Base-by-base conservation (phyloP, 345 rosid species). In the Combretum micranthum region DNA sequence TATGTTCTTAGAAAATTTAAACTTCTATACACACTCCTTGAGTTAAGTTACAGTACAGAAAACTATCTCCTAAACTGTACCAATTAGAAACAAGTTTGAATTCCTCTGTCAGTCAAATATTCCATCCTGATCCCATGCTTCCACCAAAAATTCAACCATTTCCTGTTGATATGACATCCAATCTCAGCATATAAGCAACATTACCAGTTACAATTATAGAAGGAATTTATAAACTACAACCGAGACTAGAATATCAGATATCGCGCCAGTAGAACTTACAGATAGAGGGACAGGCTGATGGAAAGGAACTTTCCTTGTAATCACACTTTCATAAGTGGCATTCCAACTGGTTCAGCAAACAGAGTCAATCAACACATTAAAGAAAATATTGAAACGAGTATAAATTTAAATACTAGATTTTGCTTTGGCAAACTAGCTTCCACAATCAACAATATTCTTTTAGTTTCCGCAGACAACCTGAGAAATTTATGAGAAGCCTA, bases 121-220 rank as follows among this genome's bases (percentile, higher is more conserved):
- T 13, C 86, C 80, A 50, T 75, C 80, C 13, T 69, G 81, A 55
- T 81, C 83, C 86, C 83, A 75, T 8, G 77, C 69, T 48, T 75
- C 81, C 53, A 73, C 86, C 26, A 81, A 71, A 61, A 81, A 78
- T 53, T 78, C 83, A 42, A 81, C 65, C 86, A 81, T 78, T 76
- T 78, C 83, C 83, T 78, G 77, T 44, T 48, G 42, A 58, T 67
- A 7, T 32, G 39, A 23, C 21, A 53, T 20, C 52, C 50, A 37
- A 53, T 37, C 50, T 49, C 52, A 49, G 49, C 53, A 53, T 14
- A 53, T 43, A 16, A 17, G 3, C 22, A 19, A 47, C 7, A 20
- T 4, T 56, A n/a, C 47, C 4, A 14, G 39, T 32, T 32, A 32
- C 9, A 6, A 32, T 3, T 3, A 32, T 5, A 1, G 9, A 11